Evolutionary conservation across 768 basidiomycete genomes (phyloP).

Genomic region (Calocera cornea): DNA sequence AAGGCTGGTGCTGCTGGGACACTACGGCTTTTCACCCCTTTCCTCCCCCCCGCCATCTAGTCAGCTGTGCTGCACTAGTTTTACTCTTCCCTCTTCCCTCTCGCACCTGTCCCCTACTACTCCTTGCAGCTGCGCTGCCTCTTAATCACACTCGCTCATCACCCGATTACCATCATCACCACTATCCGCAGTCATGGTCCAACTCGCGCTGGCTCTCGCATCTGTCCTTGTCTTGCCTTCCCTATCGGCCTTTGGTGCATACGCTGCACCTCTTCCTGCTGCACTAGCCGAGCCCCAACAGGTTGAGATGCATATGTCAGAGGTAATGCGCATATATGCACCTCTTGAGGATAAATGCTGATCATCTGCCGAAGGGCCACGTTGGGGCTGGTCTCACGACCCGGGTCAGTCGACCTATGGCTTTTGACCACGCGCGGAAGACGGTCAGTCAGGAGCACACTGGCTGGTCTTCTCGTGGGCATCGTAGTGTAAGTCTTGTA

Average conservation of each 20-base stretch:
- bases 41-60: constrained; percentile 12
- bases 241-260: background rate
- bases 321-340: constrained; percentile 4
- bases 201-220: background rate
- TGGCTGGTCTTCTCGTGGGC: background rate
- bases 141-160: background rate
- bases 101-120: background rate
- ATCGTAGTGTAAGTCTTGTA: background rate
- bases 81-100: background rate
- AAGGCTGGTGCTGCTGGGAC: constrained; percentile 9
- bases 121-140: background rate
- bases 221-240: background rate
- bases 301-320: background rate
- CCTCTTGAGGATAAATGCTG: background rate
- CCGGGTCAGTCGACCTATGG: background rate
- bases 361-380: background rate
- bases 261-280: background rate
- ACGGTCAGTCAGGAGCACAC: background rate
- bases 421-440: background rate
- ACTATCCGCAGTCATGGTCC: background rate
- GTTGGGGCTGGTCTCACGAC: background rate
- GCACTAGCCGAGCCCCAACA: background rate
- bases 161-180: background rate
- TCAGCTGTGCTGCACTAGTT: constrained; percentile 11
- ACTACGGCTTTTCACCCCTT: constrained; percentile 6